Conservation (phyloP, 108 stramenopile species). For the Fistulifera pelliculosa region DNA sequence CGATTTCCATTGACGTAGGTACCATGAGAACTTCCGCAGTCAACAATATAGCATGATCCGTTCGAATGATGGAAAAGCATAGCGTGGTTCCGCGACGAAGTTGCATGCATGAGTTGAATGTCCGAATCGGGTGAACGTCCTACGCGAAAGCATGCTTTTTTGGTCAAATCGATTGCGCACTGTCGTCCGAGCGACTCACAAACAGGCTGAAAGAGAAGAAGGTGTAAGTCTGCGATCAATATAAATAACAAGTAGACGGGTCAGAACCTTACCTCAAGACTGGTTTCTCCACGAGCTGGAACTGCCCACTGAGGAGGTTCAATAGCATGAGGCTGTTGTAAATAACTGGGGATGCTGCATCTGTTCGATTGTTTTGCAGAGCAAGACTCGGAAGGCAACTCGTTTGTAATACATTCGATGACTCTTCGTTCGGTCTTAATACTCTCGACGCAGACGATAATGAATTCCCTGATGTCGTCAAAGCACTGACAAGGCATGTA, state of each 20-base stretch:
- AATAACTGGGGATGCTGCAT: too few species aligned
- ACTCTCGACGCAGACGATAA: background rate
- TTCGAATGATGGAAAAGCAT: conserved; percentile 81
- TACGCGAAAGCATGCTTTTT: conserved; percentile 48
- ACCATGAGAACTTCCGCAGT: conserved; percentile 75
- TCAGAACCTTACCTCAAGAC: conserved; percentile 67
- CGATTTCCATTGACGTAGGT: conserved; percentile 68
- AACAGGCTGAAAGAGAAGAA: conserved; percentile 41
- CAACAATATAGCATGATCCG: conserved; percentile 71
- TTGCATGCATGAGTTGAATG: conserved; percentile 57
- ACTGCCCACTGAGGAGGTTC: conserved; percentile 78
- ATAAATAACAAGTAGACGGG: background rate
- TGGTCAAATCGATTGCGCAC: conserved; percentile 50
- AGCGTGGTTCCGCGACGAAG: conserved; percentile 65
- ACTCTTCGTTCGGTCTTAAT: too few species aligned
- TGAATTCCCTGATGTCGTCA: background rate
- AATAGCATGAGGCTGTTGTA: conserved; percentile 5
- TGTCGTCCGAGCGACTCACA: conserved; percentile 47
- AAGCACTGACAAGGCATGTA: background rate
- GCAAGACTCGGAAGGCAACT: too few species aligned
- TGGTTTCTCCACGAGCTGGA: conserved; percentile 56
- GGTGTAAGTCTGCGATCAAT: conserved; percentile 6
- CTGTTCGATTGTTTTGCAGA: too few species aligned
- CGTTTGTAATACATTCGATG: too few species aligned
- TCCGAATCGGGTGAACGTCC: conserved; percentile 64